Evolutionary conservation across 495 filamentous ascomycete genomes (phyloP), one percentile per base, ranked within the genome.

Genomic region (Hamigera avellanea): DNA sequence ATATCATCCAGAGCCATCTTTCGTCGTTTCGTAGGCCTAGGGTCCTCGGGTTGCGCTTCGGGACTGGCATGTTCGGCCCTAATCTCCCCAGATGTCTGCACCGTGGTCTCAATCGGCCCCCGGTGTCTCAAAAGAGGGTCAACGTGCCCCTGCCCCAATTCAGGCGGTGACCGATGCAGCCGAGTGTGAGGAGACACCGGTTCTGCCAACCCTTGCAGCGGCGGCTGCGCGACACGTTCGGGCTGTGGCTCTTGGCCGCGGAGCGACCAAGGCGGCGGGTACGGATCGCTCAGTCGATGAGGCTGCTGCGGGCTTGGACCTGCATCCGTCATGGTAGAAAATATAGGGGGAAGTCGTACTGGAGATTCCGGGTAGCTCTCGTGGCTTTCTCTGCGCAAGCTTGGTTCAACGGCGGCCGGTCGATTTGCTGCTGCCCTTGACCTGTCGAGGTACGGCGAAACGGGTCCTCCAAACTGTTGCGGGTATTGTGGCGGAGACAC

Each of bases 1-100:
- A 68, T 68, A 30, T 68, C 62, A 38, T 68, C 59, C 34, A 68
- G 33, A 10, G 64, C 43, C 86, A 80, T 50, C 68, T 80, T 44
- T 77, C 69, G 62, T 66, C 93, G 50, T 71, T 86, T 47, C 74
- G 84, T 10, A 67, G 86, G 32, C 72, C 85, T 55, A 73, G 43
- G 39, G 14, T 62, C 59, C 1, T 45, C 37, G 8, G 30, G 18
- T n/a, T 62, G 49, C 2, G 44, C 29, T 19, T 58, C 54, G 14
- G 45, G 42, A 1, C 18, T 41, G 1, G 45, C 32, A 10, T 41
- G 48, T 1, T 51, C 50, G 14, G 44, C 21, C 4, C 49, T 16
- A 19, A 14, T 5, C 5, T 6, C 27, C 10, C 6, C 5, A 30
- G 27, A 30, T 6, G 27, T 23, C 9, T 4, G 21, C 9, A 4